A percentile compares a stretch with the other conserved stretches of the same genome.
Evolutionary conservation across 257 asterid species (phyloP).

Genomic region (Scutellaria minor): DNA sequence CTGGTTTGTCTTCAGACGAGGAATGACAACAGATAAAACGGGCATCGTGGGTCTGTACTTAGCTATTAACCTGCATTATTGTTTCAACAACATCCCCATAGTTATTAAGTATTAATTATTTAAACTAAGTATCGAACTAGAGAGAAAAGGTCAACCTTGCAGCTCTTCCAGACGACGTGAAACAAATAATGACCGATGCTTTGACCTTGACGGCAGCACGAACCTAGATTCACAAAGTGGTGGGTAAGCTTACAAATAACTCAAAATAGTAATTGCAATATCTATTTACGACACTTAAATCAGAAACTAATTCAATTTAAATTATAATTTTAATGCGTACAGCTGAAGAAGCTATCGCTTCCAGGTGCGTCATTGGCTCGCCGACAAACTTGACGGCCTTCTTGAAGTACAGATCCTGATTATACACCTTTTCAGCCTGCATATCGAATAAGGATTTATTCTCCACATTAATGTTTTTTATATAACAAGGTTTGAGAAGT

Average conservation of each 20-base stretch:
- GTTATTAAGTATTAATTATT: too few relatives aligned
- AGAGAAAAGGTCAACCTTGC: conserved; percentile 58
- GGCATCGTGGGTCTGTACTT: conserved; percentile 98
- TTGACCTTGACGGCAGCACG: conserved; percentile 95
- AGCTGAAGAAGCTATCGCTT: conserved; percentile 91
- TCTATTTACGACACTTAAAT: background rate
- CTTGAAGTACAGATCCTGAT: conserved; percentile 84
- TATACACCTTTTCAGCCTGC: conserved; percentile 92
- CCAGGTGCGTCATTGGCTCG: conserved; percentile 92
- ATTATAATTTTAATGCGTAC: conserved; percentile 38
- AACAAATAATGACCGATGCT: conserved; percentile 88
- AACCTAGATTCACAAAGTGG: conserved; percentile 52
- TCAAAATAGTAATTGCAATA: background rate
- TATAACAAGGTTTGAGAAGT: background rate
- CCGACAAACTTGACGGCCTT: conserved; percentile 71
- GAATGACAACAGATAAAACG: conserved; percentile 87
- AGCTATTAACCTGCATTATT: conserved; percentile 73
- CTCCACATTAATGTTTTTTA: background rate
- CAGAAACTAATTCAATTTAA: background rate
- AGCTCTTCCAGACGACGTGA: conserved; percentile 97
- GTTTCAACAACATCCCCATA: background rate
- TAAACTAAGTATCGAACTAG: background rate
- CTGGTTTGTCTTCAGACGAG: conserved; percentile 85
- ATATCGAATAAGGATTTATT: conserved; percentile 1
- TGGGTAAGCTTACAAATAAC: background rate